Percentiles rank a stretch among this genome's conserved stretches.
phyloP scores from a whole-genome alignment of 352 stramenopile genomes.

The Phytopythium litorale region DNA sequence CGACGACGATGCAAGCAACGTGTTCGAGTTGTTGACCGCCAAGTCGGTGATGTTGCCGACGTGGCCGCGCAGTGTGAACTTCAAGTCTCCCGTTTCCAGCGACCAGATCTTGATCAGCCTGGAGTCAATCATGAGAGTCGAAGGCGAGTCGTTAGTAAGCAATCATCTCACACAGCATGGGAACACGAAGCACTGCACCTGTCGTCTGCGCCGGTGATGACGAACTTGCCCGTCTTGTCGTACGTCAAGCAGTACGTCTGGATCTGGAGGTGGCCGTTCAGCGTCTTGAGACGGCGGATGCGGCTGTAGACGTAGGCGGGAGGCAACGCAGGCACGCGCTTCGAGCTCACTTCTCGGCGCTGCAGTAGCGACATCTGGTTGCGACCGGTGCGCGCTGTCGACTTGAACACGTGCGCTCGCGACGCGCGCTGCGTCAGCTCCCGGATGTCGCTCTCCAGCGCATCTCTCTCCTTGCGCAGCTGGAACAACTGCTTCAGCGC shows the following conservation, averaged over 20 bases:
- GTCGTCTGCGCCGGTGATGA: constrained; percentile 97
- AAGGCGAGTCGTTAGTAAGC: constrained; percentile 10
- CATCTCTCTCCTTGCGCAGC: constrained; percentile 39
- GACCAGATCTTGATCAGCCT: constrained; percentile 97
- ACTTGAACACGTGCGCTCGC: constrained; percentile 41
- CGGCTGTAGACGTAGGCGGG: constrained; percentile 73
- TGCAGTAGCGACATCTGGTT: constrained; percentile 58
- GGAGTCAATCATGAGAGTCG: not conserved
- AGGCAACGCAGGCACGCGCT: constrained; percentile 26
- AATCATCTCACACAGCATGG: constrained; percentile 3
- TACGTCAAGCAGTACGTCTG: constrained; percentile 96
- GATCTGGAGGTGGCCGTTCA: constrained; percentile 93
- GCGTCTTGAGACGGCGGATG: constrained; percentile 73
- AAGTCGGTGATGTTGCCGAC: constrained; percentile 89
- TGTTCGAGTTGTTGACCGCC: constrained; percentile 82
- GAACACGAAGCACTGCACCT: constrained; percentile 26
- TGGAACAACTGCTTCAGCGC: constrained; percentile 73
- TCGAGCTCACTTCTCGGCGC: constrained; percentile 46
- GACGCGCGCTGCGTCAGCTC: constrained; percentile 34
- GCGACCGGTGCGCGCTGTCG: constrained; percentile 33
- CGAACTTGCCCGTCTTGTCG: constrained; percentile 93
- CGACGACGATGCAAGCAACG: constrained; percentile 79
- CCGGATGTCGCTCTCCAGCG: constrained; percentile 29
- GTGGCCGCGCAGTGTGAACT: constrained; percentile 82
- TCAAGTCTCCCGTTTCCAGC: constrained; percentile 73